A percentile compares a stretch with the other conserved stretches of the same genome.
These are phyloP conservation scores for Rhodofomes roseus DNA, from an alignment of 1,284 basidiomycete species.

Conservation along the genomic window DNA sequence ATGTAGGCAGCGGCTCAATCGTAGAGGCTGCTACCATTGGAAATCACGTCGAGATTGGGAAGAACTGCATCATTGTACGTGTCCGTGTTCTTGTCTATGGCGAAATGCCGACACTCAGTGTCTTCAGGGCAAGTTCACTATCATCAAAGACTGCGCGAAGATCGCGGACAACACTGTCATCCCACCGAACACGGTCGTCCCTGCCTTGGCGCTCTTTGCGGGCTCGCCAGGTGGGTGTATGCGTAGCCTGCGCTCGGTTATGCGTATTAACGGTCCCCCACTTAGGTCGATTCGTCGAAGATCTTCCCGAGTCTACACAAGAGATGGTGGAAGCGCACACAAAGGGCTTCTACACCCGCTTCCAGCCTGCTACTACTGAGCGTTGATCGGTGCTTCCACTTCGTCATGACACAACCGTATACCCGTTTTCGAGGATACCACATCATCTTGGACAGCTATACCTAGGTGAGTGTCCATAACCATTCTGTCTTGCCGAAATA, in stretches of 20 bases:
- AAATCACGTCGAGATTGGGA: conserved; percentile 92
- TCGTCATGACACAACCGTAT: not conserved
- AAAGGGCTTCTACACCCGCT: conserved; percentile 75
- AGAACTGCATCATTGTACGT: conserved; percentile 89
- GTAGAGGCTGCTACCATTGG: conserved; percentile 96
- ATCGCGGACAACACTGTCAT: conserved; percentile 87
- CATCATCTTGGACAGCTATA: not conserved
- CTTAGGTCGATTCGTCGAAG: conserved; percentile 74
- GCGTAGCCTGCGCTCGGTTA: not conserved
- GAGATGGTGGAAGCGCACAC: conserved; percentile 54
- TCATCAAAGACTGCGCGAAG: conserved; percentile 94
- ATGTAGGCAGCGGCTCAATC: conserved; percentile 84
- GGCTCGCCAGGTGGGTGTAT: conserved; percentile 79
- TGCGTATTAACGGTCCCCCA: not conserved
- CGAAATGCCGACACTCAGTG: not conserved
- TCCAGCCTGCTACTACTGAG: conserved; percentile 33
- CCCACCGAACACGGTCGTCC: conserved; percentile 90
- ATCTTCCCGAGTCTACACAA: conserved; percentile 80
- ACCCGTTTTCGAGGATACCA: not conserved
- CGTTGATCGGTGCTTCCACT: conserved; percentile 7
- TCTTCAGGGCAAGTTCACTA: conserved; percentile 87
- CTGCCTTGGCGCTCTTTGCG: conserved; percentile 80
- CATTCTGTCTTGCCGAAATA: not conserved
- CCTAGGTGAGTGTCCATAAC: not conserved
- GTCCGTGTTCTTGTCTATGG: not conserved